Percentiles rank a stretch among this genome's conserved stretches.
phyloP scores from a whole-genome alignment of 805 yeast species.

The Suhomyces pyralidae region DNA sequence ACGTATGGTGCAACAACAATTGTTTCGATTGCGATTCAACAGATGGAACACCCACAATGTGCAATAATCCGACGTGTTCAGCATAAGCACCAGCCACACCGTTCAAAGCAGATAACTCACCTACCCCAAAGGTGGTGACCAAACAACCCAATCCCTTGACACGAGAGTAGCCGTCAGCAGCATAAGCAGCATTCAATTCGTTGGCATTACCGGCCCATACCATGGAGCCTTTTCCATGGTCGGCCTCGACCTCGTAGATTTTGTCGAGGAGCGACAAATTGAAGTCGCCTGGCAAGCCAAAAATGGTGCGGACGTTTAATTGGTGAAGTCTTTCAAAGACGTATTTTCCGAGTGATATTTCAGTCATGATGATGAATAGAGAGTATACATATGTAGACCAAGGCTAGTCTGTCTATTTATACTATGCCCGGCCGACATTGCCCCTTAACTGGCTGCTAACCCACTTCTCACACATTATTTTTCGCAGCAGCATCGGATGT shows the following conservation, averaged over 20 bases:
- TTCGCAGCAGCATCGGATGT: not conserved
- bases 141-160: slow-evolving; percentile 72
- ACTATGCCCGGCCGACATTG: not conserved
- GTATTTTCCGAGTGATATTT: slow-evolving; percentile 70
- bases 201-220: slow-evolving; percentile 91
- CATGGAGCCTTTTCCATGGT: slow-evolving; percentile 24
- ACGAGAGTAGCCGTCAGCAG: slow-evolving; percentile 87
- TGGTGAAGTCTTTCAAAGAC: slow-evolving; percentile 77
- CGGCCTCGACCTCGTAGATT: slow-evolving; percentile 66
- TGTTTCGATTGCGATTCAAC: slow-evolving; percentile 69
- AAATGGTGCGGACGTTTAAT: slow-evolving; percentile 64
- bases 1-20: slow-evolving; percentile 74
- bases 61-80: slow-evolving; percentile 82
- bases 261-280: slow-evolving; percentile 69
- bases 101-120: slow-evolving; percentile 79
- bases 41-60: slow-evolving; percentile 85
- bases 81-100: slow-evolving; percentile 89
- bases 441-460: not conserved
- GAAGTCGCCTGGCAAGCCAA: slow-evolving; percentile 84
- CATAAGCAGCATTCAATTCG: slow-evolving; percentile 84
- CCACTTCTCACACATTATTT: not conserved
- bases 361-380: slow-evolving; percentile 21
- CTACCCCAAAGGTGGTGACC: slow-evolving; percentile 88
- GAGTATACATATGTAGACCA: too few relatives aligned
- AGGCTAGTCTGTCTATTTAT: not conserved